Evolutionary conservation across 2,329 filamentous ascomycete species (phyloP), one percentile per base, ranked within the genome.

Genomic region (Aureobasidium mangrovei): DNA sequence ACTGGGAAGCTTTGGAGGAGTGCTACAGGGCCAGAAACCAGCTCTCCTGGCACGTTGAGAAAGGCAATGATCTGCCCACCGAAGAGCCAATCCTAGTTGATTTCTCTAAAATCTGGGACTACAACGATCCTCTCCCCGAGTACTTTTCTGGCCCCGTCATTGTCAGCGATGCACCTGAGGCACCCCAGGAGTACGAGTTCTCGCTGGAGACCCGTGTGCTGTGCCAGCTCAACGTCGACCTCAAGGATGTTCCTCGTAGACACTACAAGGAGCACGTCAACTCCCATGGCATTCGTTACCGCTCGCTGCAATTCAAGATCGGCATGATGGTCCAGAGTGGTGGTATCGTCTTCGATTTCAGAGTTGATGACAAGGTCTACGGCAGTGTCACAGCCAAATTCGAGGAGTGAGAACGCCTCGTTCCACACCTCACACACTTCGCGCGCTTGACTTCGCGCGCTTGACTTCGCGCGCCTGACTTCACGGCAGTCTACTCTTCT

Each of bases 291-390:
- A 82, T 89, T 4, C 85, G 88, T 68, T 91, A 91, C 69, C 84
- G 88, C 61, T 90, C 89, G 59, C 72, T 91, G 31, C 85, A 91
- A 64, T 91, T 91, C 57, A 88, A 85, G 8, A 78, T 91, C 3
- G 86, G 90, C 71, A 89, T 91, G 85, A 83, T 84, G 60, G 86
- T 91, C 41, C 84, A 89, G 64, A 88, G 84, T 62, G 86, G 86
- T 0, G 84, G 85, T 1, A 62, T 91, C 56, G 81, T 84, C 2
- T 91, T 91, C 67, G 86, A 91, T 70, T 70, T 91, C 52, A 86
- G 86, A 69, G 86, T 91, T 9, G 86, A 90, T 64, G 86, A 85
- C 0, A 81, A 87, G 10, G 75, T 85, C 59, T 91, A 91, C 68
- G 87, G 87, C 5, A 76, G 82, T 56, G 86, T 91, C 1, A 82